phyloP scores from a whole-genome alignment of 495 filamentous ascomycete species.

The Jackrogersella minutella region DNA sequence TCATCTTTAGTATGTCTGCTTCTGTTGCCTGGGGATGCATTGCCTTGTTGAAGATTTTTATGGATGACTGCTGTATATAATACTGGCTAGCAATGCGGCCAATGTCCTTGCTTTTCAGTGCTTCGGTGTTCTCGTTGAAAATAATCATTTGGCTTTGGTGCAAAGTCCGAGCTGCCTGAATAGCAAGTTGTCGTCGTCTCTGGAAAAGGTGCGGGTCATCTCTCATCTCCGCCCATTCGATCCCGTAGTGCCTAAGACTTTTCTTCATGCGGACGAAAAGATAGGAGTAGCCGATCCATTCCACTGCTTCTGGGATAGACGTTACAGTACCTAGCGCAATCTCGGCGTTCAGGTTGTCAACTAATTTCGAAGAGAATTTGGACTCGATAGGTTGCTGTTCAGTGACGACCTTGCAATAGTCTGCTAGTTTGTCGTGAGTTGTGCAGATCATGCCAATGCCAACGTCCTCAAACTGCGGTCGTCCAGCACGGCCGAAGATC shows the following conservation, averaged over 20 bases:
- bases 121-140: constrained; percentile 92
- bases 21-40: constrained; percentile 85
- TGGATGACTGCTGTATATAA: constrained; percentile 90
- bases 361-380: constrained; percentile 84
- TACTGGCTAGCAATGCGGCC: constrained; percentile 97
- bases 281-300: constrained; percentile 98
- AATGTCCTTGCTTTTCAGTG: constrained; percentile 89
- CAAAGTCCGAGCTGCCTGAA: constrained; percentile 83
- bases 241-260: constrained; percentile 92
- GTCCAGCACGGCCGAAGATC: constrained; percentile 97
- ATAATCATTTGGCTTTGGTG: constrained; percentile 98
- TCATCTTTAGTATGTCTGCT: constrained; percentile 91
- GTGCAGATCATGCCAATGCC: constrained; percentile 98
- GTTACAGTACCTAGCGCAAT: constrained; percentile 94
- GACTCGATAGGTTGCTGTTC: constrained; percentile 97
- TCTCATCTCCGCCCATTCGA: constrained; percentile 87
- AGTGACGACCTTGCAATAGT: constrained; percentile 92
- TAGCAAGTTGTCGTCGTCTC: constrained; percentile 80
- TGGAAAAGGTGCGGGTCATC: constrained; percentile 87
- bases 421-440: constrained; percentile 87
- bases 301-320: constrained; percentile 89
- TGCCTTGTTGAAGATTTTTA: constrained; percentile 93
- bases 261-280: constrained; percentile 95
- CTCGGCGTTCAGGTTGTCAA: constrained; percentile 97
- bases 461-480: constrained; percentile 94